Evolutionary conservation across 257 asterid species (phyloP).

Genomic region (Fraxinus anomala): DNA sequence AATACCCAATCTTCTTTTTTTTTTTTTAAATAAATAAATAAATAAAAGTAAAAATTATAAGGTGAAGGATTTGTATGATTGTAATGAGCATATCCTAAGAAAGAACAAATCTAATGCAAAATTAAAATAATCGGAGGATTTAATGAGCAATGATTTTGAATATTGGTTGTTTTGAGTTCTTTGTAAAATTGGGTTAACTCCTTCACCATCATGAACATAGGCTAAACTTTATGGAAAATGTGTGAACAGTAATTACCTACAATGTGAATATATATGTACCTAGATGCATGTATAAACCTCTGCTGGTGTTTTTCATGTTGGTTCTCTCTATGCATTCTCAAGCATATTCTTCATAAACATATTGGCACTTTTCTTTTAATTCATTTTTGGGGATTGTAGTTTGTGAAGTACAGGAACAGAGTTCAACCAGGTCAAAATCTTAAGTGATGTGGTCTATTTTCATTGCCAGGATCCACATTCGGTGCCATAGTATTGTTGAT

Average conservation of each 20-base stretch:
- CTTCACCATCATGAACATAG: background rate
- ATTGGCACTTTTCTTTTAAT: background rate
- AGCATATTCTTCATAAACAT: background rate
- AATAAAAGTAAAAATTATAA: background rate
- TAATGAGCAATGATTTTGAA: conserved; percentile 7
- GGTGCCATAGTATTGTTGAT: conserved; percentile 13
- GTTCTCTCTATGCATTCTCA: background rate
- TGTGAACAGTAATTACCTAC: background rate
- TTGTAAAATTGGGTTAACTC: background rate
- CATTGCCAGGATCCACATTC: conserved; percentile 13
- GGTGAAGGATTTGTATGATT: background rate
- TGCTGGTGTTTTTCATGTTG: background rate
- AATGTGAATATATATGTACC: background rate
- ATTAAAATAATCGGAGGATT: conserved; percentile 5
- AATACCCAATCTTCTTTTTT: background rate
- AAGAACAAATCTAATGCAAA: background rate
- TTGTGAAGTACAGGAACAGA: conserved; percentile 18
- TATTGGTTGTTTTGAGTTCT: conserved; percentile 1
- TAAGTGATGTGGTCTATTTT: conserved; percentile 21
- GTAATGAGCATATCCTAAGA: background rate
- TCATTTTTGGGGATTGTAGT: conserved; percentile 16
- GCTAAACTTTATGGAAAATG: conserved; percentile 1
- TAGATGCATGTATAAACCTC: background rate
- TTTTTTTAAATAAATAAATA: background rate
- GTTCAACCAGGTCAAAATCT: background rate